Evolutionary conservation across 148 eudicot species (phyloP), one percentile per base, ranked within the genome.

Genomic region (Amaranthus hypochondriacus): DNA sequence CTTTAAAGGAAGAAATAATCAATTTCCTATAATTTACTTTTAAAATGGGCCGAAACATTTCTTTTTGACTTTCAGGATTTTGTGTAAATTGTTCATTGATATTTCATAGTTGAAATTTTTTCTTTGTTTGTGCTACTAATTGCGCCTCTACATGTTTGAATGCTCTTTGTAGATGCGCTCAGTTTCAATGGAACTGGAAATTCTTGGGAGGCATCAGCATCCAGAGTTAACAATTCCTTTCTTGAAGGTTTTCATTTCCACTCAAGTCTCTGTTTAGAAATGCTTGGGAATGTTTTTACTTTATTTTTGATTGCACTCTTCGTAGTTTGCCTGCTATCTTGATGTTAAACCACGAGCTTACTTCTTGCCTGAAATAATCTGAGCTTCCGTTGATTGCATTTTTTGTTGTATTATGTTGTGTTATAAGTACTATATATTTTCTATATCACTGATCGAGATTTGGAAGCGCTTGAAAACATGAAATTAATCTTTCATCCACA

Each of bases 131-230:
- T 48, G 69, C 11, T 7, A 14, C 7, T 66, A 15, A 39, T 68
- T 43, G 10, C 69, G 68, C 51, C 60, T 68, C 43, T 28, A 8
- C 70, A 73, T 55, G 43, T 68, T 66, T 58, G 54, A 66, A 52
- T 56, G 69, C 56, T 80, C 42, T 80, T 54, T 80, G 86, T 83
- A 94, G 98, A 91, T 94, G 98, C 88, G 86, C 46, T 82, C 89
- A 61, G 95, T 94, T 65, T 89, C 97, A 0, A 55, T 79, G 87
- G 98, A 91, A 75, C 91, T 94, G 77, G 98, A 94, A 80, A 87
- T 94, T 80, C 93, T 94, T 82, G 92, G 97, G 71, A 86, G 97
- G 82, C 96, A 86, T 81, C 97, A 84, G 13, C 98, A 94, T 64
- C 96, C 97, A 2, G 89, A 91, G 81, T 82, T 94, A 66, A 94